A percentile compares a stretch with the other conserved stretches of the same genome.
These are phyloP conservation scores for Saccharomyces hybrid DNA, from an alignment of 1,139 yeast species.

Conservation along the genomic window DNA sequence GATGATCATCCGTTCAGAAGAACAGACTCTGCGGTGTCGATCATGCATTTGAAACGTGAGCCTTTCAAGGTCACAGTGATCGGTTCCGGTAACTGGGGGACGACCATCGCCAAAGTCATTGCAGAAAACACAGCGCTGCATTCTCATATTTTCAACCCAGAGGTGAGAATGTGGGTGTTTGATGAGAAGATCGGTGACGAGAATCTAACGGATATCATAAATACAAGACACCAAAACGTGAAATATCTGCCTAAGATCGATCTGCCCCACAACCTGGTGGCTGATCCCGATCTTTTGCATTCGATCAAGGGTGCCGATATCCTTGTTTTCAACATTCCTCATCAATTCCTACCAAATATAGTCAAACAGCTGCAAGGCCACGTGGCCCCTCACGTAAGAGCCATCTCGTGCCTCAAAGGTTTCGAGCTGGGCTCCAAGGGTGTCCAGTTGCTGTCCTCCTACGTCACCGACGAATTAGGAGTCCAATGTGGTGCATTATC, in stretches of 20 bases:
- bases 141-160: conserved; percentile 55
- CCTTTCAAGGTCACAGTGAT: conserved; percentile 46
- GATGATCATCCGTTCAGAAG: conserved; percentile 7
- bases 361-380: conserved; percentile 69
- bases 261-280: conserved; percentile 71
- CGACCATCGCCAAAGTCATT: conserved; percentile 85
- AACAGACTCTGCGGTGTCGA: conserved; percentile 9
- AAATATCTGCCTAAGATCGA: conserved; percentile 74
- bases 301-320: conserved; percentile 73
- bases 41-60: conserved; percentile 14
- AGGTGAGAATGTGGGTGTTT: conserved; percentile 90
- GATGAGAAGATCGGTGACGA: conserved; percentile 67
- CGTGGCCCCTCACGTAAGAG: conserved; percentile 61
- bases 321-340: conserved; percentile 84
- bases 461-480: conserved; percentile 67
- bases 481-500: conserved; percentile 87
- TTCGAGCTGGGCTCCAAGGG: conserved; percentile 74
- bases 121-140: conserved; percentile 74
- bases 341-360: conserved; percentile 74
- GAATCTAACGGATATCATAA: conserved; percentile 78
- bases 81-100: conserved; percentile 87
- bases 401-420: conserved; percentile 89
- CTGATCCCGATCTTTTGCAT: conserved; percentile 70
- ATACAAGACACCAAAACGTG: conserved; percentile 78
- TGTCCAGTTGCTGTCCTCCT: conserved; percentile 67